These are phyloP conservation scores for Ligustrum vulgare DNA, from an alignment of 257 asterid species.

Conservation along the genomic window DNA sequence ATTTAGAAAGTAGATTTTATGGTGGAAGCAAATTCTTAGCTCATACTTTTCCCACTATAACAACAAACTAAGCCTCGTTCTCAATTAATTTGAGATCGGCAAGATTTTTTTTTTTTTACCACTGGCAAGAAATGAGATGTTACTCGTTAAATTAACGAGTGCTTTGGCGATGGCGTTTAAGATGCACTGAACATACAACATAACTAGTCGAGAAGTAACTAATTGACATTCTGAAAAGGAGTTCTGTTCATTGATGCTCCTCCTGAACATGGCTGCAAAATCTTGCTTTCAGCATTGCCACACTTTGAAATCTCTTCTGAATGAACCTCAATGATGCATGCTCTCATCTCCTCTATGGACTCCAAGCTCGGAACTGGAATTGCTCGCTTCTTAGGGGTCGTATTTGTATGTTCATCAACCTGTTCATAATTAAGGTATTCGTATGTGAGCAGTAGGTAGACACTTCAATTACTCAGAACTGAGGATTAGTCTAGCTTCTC, in stretches of 20 bases:
- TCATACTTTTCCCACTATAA: background rate
- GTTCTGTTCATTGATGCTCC: conserved; percentile 43
- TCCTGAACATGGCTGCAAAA: conserved; percentile 27
- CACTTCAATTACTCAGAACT: background rate
- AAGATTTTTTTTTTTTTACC: background rate
- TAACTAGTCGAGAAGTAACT: background rate
- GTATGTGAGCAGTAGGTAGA: background rate
- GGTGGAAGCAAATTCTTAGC: too few relatives aligned
- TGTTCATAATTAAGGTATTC: conserved; percentile 25
- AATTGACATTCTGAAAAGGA: conserved; percentile 68
- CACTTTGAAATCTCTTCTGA: conserved; percentile 30
- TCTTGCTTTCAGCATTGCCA: conserved; percentile 35
- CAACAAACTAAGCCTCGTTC: background rate
- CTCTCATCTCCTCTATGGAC: conserved; percentile 70
- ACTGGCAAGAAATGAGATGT: background rate
- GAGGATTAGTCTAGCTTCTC: background rate
- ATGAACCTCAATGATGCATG: conserved; percentile 30
- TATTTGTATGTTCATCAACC: conserved; percentile 57
- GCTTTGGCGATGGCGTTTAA: background rate
- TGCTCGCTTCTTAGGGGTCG: conserved; percentile 54
- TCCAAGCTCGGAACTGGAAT: conserved; percentile 53
- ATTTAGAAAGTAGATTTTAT: too few relatives aligned
- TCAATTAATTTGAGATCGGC: background rate
- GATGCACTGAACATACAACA: conserved; percentile 24
- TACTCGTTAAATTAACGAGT: conserved; percentile 37